phyloP scores from a whole-genome alignment of 805 yeast species.

The Wickerhamiella domercqiae region DNA sequence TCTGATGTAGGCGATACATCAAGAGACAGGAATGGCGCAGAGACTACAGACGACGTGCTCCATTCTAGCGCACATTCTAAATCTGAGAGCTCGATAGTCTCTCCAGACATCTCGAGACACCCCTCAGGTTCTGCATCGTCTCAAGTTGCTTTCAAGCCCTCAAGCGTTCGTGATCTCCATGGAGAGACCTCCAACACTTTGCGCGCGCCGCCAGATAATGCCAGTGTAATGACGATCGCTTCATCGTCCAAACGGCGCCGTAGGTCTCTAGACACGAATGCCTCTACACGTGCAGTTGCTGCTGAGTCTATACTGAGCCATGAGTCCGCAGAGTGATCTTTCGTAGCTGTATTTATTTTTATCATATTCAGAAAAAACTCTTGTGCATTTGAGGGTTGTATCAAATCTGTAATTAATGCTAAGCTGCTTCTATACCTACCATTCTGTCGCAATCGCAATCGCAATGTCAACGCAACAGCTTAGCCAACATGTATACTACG shows the following conservation, averaged over 20 bases:
- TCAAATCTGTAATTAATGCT: too few species aligned
- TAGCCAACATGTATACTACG: too few species aligned
- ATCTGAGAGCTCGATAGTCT: too few species aligned
- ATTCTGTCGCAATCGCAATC: too few species aligned
- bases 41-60: too few species aligned
- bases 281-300: conserved; percentile 24
- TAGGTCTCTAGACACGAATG: conserved; percentile 25
- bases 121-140: neutral
- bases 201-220: conserved; percentile 17
- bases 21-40: neutral
- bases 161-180: neutral
- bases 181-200: neutral
- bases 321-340: neutral
- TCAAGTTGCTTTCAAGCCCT: neutral
- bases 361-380: too few species aligned
- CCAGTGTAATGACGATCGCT: conserved; percentile 26
- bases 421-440: too few species aligned
- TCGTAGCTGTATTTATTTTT: too few species aligned
- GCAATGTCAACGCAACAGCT: too few species aligned
- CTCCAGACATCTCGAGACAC: too few species aligned
- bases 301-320: conserved; percentile 17
- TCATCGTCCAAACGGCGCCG: conserved; percentile 24
- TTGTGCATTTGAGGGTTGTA: too few species aligned
- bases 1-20: neutral
- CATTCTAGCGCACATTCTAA: neutral